phyloP scores from a whole-genome alignment of 352 stramenopile genomes.

The Globisporangium spinosum region DNA sequence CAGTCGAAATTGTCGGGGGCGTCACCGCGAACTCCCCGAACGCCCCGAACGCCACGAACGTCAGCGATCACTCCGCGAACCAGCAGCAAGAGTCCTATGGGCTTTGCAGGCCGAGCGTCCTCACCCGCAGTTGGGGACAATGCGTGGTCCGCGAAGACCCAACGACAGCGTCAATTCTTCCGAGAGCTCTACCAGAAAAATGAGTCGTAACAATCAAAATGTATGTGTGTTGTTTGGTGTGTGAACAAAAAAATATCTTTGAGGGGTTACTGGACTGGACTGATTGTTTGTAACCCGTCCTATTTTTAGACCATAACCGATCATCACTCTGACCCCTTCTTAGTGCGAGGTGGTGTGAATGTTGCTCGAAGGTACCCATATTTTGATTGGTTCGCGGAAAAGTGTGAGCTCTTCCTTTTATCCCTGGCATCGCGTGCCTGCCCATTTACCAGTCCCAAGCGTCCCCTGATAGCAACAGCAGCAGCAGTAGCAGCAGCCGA shows the following conservation, averaged over 20 bases:
- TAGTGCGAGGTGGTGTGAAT: background rate
- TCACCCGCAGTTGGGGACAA: background rate
- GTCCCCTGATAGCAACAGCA: slow-evolving; percentile 6
- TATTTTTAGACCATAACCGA: background rate
- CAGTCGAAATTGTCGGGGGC: background rate
- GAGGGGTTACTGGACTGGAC: background rate
- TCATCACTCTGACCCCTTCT: background rate
- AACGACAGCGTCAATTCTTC: slow-evolving; percentile 32
- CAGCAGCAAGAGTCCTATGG: background rate
- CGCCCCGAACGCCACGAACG: background rate
- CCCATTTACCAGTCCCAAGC: slow-evolving; percentile 11
- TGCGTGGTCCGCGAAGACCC: slow-evolving; percentile 3
- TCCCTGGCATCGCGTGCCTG: background rate
- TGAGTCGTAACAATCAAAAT: background rate
- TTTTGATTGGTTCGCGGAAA: slow-evolving; percentile 17
- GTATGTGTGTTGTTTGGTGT: background rate
- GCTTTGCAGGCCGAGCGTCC: background rate
- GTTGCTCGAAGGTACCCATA: slow-evolving; percentile 16
- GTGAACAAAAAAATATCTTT: background rate
- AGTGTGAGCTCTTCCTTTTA: slow-evolving; percentile 10
- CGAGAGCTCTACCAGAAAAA: slow-evolving; percentile 25
- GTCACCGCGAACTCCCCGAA: slow-evolving; percentile 13
- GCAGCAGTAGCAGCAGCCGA: background rate
- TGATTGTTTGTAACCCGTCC: background rate
- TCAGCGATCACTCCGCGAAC: slow-evolving; percentile 10